phyloP scores from a whole-genome alignment of 2,329 filamentous ascomycete species.

The Lecanicillium sp. region DNA sequence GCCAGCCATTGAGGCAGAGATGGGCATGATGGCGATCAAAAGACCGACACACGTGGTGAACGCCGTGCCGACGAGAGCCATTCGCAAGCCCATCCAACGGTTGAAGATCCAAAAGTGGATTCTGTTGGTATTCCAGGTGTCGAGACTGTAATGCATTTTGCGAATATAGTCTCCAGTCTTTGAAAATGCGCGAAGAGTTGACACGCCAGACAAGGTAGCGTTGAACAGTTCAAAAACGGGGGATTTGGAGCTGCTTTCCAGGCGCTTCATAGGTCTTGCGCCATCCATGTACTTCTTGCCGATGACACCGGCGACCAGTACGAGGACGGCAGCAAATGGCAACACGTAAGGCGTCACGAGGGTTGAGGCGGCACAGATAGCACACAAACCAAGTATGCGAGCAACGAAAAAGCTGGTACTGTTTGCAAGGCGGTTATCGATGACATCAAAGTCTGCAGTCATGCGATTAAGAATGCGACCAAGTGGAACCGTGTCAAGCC shows the following conservation, averaged over 20 bases:
- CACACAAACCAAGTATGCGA: constrained; percentile 53
- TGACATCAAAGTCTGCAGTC: constrained; percentile 65
- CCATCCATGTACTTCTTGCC: constrained; percentile 58
- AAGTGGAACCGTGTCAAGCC: constrained; percentile 72
- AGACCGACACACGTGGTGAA: constrained; percentile 60
- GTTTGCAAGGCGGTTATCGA: constrained; percentile 59
- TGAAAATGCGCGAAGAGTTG: constrained; percentile 68
- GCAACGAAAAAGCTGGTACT: constrained; percentile 53
- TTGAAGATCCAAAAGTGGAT: constrained; percentile 67
- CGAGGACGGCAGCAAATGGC: constrained; percentile 48
- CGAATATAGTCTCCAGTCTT: constrained; percentile 59
- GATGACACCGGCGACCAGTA: constrained; percentile 48
- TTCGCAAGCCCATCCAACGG: constrained; percentile 68
- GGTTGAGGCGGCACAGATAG: constrained; percentile 57
- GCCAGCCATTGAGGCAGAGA: constrained; percentile 62
- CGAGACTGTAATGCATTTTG: constrained; percentile 61
- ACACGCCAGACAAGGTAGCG: constrained; percentile 61
- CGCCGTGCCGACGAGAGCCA: constrained; percentile 58
- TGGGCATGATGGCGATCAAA: constrained; percentile 52
- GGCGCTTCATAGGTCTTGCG: constrained; percentile 65
- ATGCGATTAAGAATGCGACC: constrained; percentile 72
- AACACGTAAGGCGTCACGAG: constrained; percentile 63
- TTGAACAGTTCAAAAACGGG: constrained; percentile 77
- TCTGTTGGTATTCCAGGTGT: constrained; percentile 56
- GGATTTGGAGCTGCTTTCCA: constrained; percentile 69